These are phyloP conservation scores for Pulicaria dysenterica DNA, from an alignment of 129 eudicot genomes.

Conservation along the genomic window DNA sequence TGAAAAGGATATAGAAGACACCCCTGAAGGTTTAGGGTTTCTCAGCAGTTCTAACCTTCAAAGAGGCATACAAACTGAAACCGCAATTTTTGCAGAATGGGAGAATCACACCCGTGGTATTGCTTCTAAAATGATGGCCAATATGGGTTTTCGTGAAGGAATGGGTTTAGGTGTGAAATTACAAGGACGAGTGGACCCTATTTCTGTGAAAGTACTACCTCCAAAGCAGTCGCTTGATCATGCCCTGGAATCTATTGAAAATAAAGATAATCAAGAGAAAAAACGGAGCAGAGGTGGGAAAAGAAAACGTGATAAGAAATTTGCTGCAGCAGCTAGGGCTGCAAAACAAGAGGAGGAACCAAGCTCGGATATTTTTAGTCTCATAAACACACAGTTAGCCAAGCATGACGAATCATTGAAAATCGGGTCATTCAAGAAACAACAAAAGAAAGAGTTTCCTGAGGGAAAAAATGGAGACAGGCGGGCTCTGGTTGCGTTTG, in stretches of 20 bases:
- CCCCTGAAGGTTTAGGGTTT: constrained; percentile 71
- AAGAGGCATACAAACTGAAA: constrained; percentile 86
- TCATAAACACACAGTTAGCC: constrained; percentile 80
- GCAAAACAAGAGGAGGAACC: constrained; percentile 65
- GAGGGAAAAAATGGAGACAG: constrained; percentile 68
- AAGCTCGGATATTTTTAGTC: constrained; percentile 67
- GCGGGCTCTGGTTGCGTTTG: constrained; percentile 75
- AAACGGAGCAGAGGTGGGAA: constrained; percentile 90
- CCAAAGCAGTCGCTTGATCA: constrained; percentile 84
- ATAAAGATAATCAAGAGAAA: constrained; percentile 37
- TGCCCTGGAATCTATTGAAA: constrained; percentile 44
- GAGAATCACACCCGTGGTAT: constrained; percentile 97
- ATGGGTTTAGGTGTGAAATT: constrained; percentile 93
- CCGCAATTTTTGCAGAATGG: constrained; percentile 88
- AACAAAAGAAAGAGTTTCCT: constrained; percentile 22
- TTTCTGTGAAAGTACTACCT: constrained; percentile 74
- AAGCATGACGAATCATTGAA: constrained; percentile 47
- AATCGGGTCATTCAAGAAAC: constrained; percentile 45
- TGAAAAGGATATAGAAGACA: constrained; percentile 61
- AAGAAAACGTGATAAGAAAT: constrained; percentile 82
- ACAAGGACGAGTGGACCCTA: constrained; percentile 81
- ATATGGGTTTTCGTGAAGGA: constrained; percentile 93
- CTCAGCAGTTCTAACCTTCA: constrained; percentile 60
- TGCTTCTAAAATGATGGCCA: constrained; percentile 98
- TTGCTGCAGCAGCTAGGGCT: constrained; percentile 74